A percentile compares a stretch with the other conserved stretches of the same genome.
These are phyloP conservation scores for Solanum pimpinellifolium DNA, from an alignment of 257 asterid species.

Conservation along the genomic window DNA sequence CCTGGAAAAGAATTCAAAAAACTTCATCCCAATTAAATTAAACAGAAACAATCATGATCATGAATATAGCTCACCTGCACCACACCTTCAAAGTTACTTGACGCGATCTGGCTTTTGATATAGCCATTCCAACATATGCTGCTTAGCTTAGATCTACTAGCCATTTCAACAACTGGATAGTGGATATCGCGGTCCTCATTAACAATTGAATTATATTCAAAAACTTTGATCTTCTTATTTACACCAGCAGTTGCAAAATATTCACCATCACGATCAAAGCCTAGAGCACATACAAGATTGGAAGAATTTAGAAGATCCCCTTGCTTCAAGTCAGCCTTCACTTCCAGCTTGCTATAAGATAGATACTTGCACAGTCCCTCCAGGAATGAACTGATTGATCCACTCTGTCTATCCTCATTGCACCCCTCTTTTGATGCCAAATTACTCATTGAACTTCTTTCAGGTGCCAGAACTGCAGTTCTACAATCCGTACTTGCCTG, in stretches of 20 bases:
- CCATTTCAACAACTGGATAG: slow-evolving; percentile 95
- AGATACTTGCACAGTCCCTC: slow-evolving; percentile 80
- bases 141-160: slow-evolving; percentile 83
- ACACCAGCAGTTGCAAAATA: slow-evolving; percentile 97
- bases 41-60: neutral
- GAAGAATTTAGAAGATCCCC: slow-evolving; percentile 92
- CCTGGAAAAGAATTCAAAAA: slow-evolving; percentile 26
- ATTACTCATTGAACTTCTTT: slow-evolving; percentile 69
- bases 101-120: slow-evolving; percentile 93
- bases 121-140: slow-evolving; percentile 95
- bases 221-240: slow-evolving; percentile 91
- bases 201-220: slow-evolving; percentile 67
- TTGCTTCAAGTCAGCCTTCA: slow-evolving; percentile 88
- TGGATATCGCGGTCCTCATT: slow-evolving; percentile 77
- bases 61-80: slow-evolving; percentile 55
- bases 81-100: slow-evolving; percentile 96
- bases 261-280: slow-evolving; percentile 97
- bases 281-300: slow-evolving; percentile 80
- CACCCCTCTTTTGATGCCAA: slow-evolving; percentile 38
- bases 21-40: neutral
- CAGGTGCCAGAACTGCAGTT: slow-evolving; percentile 43
- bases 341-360: slow-evolving; percentile 63
- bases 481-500: slow-evolving; percentile 32
- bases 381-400: slow-evolving; percentile 70
- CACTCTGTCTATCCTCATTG: slow-evolving; percentile 38